A percentile compares a stretch with the other conserved stretches of the same genome.
Evolutionary conservation across 352 stramenopile genomes (phyloP).

Genomic region (Phytopythium sindhum): DNA sequence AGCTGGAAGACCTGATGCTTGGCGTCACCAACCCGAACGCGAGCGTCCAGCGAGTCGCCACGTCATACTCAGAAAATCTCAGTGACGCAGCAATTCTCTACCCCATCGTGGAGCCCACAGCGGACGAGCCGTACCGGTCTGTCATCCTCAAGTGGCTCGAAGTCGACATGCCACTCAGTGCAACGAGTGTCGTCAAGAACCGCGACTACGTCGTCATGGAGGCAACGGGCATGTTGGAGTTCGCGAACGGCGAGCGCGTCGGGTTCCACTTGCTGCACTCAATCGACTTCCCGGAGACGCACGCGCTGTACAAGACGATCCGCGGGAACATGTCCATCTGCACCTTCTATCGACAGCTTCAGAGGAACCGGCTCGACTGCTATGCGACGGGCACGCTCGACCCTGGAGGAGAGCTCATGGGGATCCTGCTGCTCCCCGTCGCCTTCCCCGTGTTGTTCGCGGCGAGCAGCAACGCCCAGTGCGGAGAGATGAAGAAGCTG

Average conservation of each 20-base stretch:
- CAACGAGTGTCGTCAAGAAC: slow-evolving; percentile 32
- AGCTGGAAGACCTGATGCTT: slow-evolving; percentile 33
- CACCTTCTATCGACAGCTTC: slow-evolving; percentile 20
- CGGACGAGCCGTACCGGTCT: slow-evolving; percentile 38
- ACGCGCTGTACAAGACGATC: slow-evolving; percentile 14
- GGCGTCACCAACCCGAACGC: slow-evolving; percentile 27
- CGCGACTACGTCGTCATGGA: slow-evolving; percentile 45
- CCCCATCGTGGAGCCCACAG: slow-evolving; percentile 31
- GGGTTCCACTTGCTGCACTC: slow-evolving; percentile 42
- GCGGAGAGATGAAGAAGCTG: slow-evolving; percentile 36
- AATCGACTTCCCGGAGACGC: slow-evolving; percentile 21
- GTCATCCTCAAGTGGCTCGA: slow-evolving; percentile 33
- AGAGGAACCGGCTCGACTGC: slow-evolving; percentile 12
- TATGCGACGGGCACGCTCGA: slow-evolving; percentile 30
- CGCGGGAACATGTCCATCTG: slow-evolving; percentile 24
- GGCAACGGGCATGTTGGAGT: slow-evolving; percentile 35
- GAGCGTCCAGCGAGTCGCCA: slow-evolving; percentile 28
- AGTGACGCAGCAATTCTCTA: slow-evolving; percentile 33
- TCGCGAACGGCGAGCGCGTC: slow-evolving; percentile 24
- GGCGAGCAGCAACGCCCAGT: slow-evolving; percentile 19
- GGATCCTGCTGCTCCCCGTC: slow-evolving; percentile 16
- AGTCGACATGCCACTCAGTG: slow-evolving; percentile 21
- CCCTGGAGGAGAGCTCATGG: slow-evolving; percentile 20
- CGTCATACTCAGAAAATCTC: slow-evolving; percentile 36
- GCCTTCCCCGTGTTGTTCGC: slow-evolving; percentile 19